A percentile compares a stretch with the other conserved stretches of the same genome.
Conservation (phyloP, 139 green algal species). For the Chlamydomonas schloesseri region DNA sequence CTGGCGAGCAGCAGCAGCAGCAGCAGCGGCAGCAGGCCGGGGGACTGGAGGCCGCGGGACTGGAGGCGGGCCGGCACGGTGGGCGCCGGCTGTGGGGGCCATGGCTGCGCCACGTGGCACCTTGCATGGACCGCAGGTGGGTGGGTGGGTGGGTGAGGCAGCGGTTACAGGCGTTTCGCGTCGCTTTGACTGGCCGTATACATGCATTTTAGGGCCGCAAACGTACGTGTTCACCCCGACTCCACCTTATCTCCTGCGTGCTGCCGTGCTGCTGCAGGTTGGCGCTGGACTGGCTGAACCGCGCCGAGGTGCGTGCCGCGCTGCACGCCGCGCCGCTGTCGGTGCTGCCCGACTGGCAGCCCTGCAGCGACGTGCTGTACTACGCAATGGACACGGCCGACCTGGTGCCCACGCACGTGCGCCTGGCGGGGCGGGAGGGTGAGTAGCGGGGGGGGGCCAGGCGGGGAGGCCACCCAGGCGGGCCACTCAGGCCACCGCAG, state of each 20-base stretch:
- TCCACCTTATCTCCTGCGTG: not conserved
- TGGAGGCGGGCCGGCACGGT: not conserved
- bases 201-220: too few relatives aligned
- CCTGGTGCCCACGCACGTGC: conserved; percentile 67
- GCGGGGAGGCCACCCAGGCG: too few relatives aligned
- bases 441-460: not conserved
- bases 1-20: too few relatives aligned
- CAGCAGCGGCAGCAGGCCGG: too few relatives aligned
- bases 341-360: conserved; percentile 43
- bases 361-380: conserved; percentile 58
- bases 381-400: conserved; percentile 45
- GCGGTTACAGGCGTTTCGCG: too few relatives aligned
- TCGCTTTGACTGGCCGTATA: too few relatives aligned
- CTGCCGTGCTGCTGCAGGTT: conserved; percentile 15
- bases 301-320: conserved; percentile 55
- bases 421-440: conserved; percentile 49
- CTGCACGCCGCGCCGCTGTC: conserved; percentile 60
- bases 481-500: too few relatives aligned
- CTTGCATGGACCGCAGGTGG: conserved; percentile 64
- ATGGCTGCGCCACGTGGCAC: conserved; percentile 51
- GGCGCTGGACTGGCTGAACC: conserved; percentile 65
- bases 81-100: conserved; percentile 46
- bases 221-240: not conserved
- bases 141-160: not conserved
- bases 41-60: not conserved